Evolutionary conservation across 2,329 filamentous ascomycete species (phyloP).

Genomic region (Coniochaeta pulveracea): DNA sequence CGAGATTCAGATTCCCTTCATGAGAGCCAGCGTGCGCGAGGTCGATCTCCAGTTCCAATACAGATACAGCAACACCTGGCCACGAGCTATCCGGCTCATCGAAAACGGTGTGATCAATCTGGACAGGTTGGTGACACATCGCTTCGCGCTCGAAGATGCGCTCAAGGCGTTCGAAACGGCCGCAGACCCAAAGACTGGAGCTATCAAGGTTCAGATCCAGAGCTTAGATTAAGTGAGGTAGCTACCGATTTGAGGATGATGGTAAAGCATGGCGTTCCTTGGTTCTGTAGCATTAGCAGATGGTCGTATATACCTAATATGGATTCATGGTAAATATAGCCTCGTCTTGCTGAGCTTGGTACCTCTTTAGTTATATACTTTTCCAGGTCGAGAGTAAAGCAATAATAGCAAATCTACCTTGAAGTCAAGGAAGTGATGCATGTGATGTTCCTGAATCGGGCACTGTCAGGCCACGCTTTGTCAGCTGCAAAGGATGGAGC

Average conservation of each 20-base stretch:
- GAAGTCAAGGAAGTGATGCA: neutral
- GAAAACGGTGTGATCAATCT: conserved; percentile 77
- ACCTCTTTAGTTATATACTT: neutral
- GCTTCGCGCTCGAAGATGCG: conserved; percentile 76
- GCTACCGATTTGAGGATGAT: neutral
- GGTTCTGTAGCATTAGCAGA: conserved; percentile 2
- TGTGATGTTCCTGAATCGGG: neutral
- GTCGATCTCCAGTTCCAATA: conserved; percentile 96
- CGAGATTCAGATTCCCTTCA: conserved; percentile 92
- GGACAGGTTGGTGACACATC: conserved; percentile 75
- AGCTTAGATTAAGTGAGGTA: conserved; percentile 39
- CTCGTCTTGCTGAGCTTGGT: too few species aligned
- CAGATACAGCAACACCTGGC: conserved; percentile 94
- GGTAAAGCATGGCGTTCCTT: neutral
- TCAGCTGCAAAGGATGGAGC: conserved; percentile 5
- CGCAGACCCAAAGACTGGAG: conserved; percentile 76
- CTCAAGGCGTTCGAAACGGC: conserved; percentile 84
- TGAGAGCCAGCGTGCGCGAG: conserved; percentile 81
- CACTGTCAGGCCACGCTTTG: neutral
- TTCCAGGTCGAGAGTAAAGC: neutral
- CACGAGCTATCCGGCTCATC: conserved; percentile 77
- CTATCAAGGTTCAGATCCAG: conserved; percentile 97
- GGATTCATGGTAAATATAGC: too few species aligned
- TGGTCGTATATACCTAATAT: conserved; percentile 6
- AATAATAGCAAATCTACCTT: neutral